Evolutionary conservation across 2,329 filamentous ascomycete genomes (phyloP), one percentile per base, ranked within the genome.

Genomic region (Sclerotinia trifoliorum): DNA sequence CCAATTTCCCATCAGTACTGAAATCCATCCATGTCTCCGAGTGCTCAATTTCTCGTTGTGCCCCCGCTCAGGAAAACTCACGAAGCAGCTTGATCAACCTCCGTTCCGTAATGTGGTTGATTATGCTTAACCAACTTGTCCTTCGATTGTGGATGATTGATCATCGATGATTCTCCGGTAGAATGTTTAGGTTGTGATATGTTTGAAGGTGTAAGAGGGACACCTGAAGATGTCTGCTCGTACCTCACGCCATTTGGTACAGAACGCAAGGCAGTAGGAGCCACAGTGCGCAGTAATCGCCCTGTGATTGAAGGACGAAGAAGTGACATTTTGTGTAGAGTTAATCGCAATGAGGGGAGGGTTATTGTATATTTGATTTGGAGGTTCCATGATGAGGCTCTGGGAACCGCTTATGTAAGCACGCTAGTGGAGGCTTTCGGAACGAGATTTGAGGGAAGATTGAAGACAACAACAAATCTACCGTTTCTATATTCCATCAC

Each of bases 61-160:
- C 71, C 80, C 77, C 71, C 78, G 74, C n/a, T n/a, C 70, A 42
- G 67, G 51, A 44, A 68, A 46, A 58, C 90, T 78, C 86, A 97
- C 94, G 94, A 97, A 73, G 93, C 96, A 71, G 91, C 91, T 81
- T 93, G 94, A 81, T 98, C 94, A 75, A 91, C 85, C 63, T 88
- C 88, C 55, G 90, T 90, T 73, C 86, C 85, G 79, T 96, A 97
- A 78, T 97, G 90, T 70, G 92, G 93, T 75, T 91, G 85, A 79
- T 95, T 77, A 56, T 74, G 71, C 65, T 68, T 72, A 11, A 67
- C 67, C 52, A 69, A 19, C 11, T 63, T 54, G 54, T 72, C 68
- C 51, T 73, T 72, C 7, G 65, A 24, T 39, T 71, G 69, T 52
- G 49, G 65, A 46, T 69, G 60, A 55, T 67, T 70, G 32, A 63